Evolutionary conservation across 805 yeast genomes (phyloP), one percentile per base, ranked within the genome.

Genomic region (Wickerhamomyces kurtzmanii): DNA sequence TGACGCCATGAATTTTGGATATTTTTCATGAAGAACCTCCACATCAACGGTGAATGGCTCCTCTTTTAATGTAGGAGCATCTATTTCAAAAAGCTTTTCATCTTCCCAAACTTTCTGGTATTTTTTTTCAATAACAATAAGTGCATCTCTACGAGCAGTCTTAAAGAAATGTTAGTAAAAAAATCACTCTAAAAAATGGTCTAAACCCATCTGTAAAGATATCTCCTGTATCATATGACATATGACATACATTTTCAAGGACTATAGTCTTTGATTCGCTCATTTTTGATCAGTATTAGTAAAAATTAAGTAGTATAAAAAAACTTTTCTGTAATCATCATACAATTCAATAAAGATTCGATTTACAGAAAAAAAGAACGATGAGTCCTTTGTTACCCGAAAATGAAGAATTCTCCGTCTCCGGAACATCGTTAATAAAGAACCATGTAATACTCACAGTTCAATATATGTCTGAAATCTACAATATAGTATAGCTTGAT

Each of bases 121-220:
- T 55, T 78, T 80, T 58, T 81, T 75, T 57, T 91, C 98, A 45
- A 84, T 78, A 18, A 66, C 93, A 39, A 85, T 79, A 45, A 91
- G 71, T 31, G 89, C 75, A 68, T 91, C 99, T 64, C 99, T 79
- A 64, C 97, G 86, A 42, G 83, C 71, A 30, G 99, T 91, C 61
- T 83, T 49, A 8, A 10, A 10, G 11, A 12, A 10, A 11, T 18
- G 33, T 36, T 28, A 30, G 35, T 29, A 23, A 9, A 20, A 13
- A n/a, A 17, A 7, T 8, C 12, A n/a, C 7, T n/a, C 11, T 9
- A 12, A 15, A 27, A 16, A 21, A 21, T 11, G 8, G 20, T 11
- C 21, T n/a, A 12, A 14, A n/a, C n/a, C 8, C 19, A 13, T 12
- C 17, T n/a, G 20, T 12, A 22, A 24, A 15, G 21, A 17, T 8